Evolutionary conservation across 2,329 filamentous ascomycete species (phyloP).

Genomic region (Xylaria arbuscula): DNA sequence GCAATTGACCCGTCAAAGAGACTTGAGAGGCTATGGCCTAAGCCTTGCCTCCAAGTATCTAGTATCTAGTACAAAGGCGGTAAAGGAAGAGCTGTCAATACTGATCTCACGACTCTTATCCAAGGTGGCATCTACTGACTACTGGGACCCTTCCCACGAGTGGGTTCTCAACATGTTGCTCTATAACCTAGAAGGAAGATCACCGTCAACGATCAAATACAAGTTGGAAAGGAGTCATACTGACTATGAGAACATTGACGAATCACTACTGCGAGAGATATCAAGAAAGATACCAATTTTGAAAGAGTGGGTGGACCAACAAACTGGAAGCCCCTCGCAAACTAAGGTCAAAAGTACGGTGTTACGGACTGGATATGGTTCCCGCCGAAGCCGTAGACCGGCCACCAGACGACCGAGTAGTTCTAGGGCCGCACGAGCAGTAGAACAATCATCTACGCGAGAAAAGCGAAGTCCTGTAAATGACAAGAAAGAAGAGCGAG

Average conservation of each 20-base stretch:
- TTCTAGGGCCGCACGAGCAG: neutral
- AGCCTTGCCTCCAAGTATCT: constrained; percentile 41
- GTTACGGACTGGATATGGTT: neutral
- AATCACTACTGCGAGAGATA: constrained; percentile 30
- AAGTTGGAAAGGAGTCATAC: constrained; percentile 33
- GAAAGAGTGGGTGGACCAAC: constrained; percentile 32
- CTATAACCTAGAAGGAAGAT: constrained; percentile 34
- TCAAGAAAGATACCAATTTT: constrained; percentile 31
- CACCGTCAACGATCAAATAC: constrained; percentile 25
- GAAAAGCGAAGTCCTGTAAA: neutral
- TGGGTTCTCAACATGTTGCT: constrained; percentile 36
- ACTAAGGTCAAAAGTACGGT: constrained; percentile 1
- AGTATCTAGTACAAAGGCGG: constrained; percentile 27
- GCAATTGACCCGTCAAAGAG: constrained; percentile 39
- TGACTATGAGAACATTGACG: constrained; percentile 32
- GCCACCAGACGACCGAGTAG: constrained; percentile 4
- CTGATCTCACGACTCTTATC: constrained; percentile 36
- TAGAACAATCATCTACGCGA: neutral
- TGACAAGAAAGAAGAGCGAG: constrained; percentile 1
- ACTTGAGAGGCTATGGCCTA: constrained; percentile 36
- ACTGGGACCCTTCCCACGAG: constrained; percentile 26
- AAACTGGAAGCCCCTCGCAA: neutral
- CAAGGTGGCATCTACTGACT: constrained; percentile 30
- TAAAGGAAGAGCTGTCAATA: constrained; percentile 27
- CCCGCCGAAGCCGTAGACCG: constrained; percentile 2